Evolutionary conservation across 768 basidiomycete genomes (phyloP).

Genomic region (Pulveroboletus ravenelii): DNA sequence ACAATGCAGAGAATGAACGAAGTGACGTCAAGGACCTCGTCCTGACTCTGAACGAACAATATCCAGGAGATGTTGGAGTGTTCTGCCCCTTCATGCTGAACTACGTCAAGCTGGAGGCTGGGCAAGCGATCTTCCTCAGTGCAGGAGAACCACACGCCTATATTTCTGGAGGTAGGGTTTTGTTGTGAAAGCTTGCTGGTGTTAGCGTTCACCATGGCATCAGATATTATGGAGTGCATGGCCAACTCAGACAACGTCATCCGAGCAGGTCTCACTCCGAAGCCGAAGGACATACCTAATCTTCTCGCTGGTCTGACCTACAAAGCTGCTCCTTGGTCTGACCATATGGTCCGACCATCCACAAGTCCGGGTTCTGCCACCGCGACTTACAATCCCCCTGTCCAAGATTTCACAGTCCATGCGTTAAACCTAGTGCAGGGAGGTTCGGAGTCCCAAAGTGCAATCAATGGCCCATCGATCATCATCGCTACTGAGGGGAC

Average conservation of each 20-base stretch:
- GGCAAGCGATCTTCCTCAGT: slow-evolving; percentile 91
- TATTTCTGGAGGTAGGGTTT: slow-evolving; percentile 73
- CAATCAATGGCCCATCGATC: slow-evolving; percentile 81
- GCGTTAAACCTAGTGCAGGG: slow-evolving; percentile 46
- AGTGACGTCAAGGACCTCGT: slow-evolving; percentile 59
- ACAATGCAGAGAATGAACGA: slow-evolving; percentile 44
- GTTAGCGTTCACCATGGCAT: slow-evolving; percentile 1
- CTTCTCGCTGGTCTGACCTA: slow-evolving; percentile 88
- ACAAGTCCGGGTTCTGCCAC: slow-evolving; percentile 41
- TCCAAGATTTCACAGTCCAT: slow-evolving; percentile 89
- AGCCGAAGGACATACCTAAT: slow-evolving; percentile 90
- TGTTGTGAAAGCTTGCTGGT: not conserved
- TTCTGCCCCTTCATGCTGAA: slow-evolving; percentile 91
- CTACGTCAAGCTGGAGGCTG: slow-evolving; percentile 70
- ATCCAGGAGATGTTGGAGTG: slow-evolving; percentile 88
- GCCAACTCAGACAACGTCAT: slow-evolving; percentile 99
- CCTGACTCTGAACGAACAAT: slow-evolving; percentile 60
- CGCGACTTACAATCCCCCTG: slow-evolving; percentile 82
- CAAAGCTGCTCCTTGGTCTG: slow-evolving; percentile 56
- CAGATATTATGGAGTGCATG: slow-evolving; percentile 99
- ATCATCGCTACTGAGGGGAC: slow-evolving; percentile 68
- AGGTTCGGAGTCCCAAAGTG: slow-evolving; percentile 49
- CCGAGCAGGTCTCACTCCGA: slow-evolving; percentile 95
- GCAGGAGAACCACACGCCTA: slow-evolving; percentile 98
- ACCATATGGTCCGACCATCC: slow-evolving; percentile 65